Percentiles rank a stretch among this genome's conserved stretches.
Conservation (phyloP, 2,329 filamentous ascomycete genomes). For the Ploettnerulaceae sp. region DNA sequence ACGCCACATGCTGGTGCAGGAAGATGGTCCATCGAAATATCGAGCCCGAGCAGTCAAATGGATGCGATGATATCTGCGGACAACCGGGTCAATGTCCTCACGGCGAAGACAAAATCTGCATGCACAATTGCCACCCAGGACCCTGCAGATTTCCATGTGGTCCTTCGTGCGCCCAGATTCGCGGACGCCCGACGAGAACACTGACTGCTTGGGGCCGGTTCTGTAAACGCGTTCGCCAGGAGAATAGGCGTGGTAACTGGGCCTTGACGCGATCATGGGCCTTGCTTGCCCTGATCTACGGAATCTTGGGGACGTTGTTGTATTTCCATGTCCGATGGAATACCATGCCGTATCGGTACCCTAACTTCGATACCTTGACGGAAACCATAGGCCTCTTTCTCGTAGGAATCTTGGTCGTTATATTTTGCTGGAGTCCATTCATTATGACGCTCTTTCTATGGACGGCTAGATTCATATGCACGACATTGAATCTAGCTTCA, state of each 20-base stretch:
- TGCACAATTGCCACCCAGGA: slow-evolving; percentile 21
- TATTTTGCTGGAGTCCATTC: not conserved
- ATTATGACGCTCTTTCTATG: not conserved
- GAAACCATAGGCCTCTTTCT: not conserved
- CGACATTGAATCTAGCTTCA: not conserved
- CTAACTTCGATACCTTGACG: not conserved
- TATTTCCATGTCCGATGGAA: not conserved
- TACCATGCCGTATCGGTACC: not conserved
- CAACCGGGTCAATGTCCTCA: slow-evolving; percentile 12
- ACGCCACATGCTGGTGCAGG: slow-evolving; percentile 12
- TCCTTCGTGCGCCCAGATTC: not conserved
- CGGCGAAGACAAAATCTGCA: slow-evolving; percentile 5
- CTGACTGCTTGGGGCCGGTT: slow-evolving; percentile 12
- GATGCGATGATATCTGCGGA: slow-evolving; percentile 13
- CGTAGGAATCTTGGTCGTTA: not conserved
- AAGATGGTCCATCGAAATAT: not conserved
- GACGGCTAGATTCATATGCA: not conserved
- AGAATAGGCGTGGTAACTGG: not conserved
- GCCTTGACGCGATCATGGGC: not conserved
- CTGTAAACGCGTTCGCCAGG: not conserved
- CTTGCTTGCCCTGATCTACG: not conserved
- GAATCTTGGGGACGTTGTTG: not conserved
- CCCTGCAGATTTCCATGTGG: slow-evolving; percentile 16
- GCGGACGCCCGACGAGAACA: too few species aligned
- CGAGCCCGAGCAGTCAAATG: slow-evolving; percentile 4